Conservation (phyloP, 306 rosid species). For the Oxytropis ochrocephala region DNA sequence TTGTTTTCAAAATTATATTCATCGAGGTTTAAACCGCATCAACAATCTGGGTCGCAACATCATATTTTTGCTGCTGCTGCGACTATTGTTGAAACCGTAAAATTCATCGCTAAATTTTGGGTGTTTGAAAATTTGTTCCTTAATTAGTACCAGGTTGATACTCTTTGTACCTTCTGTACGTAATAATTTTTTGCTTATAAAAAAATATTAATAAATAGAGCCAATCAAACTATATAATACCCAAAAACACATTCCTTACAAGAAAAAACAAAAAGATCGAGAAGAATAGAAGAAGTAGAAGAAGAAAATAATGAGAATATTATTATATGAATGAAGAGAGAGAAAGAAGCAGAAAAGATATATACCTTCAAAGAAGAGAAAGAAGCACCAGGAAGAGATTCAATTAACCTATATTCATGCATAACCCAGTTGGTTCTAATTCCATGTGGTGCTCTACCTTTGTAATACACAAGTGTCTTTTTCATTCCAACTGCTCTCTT, state of each 20-base stretch:
- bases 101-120: too few species aligned
- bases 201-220: too few species aligned
- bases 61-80: too few species aligned
- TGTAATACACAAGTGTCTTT: constrained; percentile 88
- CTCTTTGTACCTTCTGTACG: too few species aligned
- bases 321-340: neutral
- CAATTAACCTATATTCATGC: constrained; percentile 84
- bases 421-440: constrained; percentile 90
- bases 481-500: constrained; percentile 70
- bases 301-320: neutral
- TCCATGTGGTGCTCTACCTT: constrained; percentile 95
- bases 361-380: constrained; percentile 69
- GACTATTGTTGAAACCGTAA: too few species aligned
- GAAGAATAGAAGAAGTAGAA: too few species aligned
- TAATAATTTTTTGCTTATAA: too few species aligned
- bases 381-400: constrained; percentile 37
- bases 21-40: too few species aligned
- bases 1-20: neutral
- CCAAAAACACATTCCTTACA: neutral
- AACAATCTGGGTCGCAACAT: too few species aligned
- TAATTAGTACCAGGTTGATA: too few species aligned
- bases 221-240: too few species aligned
- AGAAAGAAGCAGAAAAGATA: neutral
- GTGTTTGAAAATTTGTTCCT: too few species aligned
- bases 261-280: neutral